Evolutionary conservation across 768 basidiomycete species (phyloP).

Genomic region (Lentinula aciculospora): DNA sequence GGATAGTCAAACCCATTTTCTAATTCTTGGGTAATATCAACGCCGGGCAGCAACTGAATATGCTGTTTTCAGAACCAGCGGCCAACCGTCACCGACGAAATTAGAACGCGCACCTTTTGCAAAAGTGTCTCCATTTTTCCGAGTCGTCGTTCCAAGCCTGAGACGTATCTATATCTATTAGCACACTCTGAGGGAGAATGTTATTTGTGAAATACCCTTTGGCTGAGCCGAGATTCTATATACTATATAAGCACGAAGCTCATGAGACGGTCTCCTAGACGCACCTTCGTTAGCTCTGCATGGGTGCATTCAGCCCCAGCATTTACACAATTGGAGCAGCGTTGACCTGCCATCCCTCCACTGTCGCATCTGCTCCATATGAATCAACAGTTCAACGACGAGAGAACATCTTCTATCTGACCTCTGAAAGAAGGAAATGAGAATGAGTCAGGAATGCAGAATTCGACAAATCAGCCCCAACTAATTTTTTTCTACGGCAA

Average conservation of each 20-base stretch:
- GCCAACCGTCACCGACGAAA: neutral
- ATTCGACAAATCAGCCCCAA: too few species aligned
- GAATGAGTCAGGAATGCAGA: too few species aligned
- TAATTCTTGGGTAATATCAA: conserved; percentile 57
- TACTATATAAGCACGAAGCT: neutral
- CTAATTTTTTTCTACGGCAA: neutral
- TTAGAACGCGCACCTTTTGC: conserved; percentile 32
- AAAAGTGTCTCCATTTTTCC: conserved; percentile 63
- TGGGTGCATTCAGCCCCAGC: conserved; percentile 61
- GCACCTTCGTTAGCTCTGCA: conserved; percentile 62
- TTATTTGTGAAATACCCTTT: conserved; percentile 37
- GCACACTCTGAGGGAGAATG: conserved; percentile 17
- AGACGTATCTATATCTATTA: conserved; percentile 45
- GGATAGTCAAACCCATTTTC: conserved; percentile 30
- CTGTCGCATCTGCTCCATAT: too few species aligned
- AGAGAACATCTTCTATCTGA: too few species aligned
- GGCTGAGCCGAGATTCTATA: conserved; percentile 51
- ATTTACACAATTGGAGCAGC: conserved; percentile 59
- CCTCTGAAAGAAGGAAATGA: too few species aligned
- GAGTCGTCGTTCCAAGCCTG: conserved; percentile 54
- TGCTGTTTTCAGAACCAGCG: neutral
- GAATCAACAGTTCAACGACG: too few species aligned
- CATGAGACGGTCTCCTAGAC: conserved; percentile 15
- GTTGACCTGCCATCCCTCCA: conserved; percentile 54
- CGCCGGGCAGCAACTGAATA: conserved; percentile 47